Conservation (phyloP, 306 rosid species). For the Vachellia collinsii region DNA sequence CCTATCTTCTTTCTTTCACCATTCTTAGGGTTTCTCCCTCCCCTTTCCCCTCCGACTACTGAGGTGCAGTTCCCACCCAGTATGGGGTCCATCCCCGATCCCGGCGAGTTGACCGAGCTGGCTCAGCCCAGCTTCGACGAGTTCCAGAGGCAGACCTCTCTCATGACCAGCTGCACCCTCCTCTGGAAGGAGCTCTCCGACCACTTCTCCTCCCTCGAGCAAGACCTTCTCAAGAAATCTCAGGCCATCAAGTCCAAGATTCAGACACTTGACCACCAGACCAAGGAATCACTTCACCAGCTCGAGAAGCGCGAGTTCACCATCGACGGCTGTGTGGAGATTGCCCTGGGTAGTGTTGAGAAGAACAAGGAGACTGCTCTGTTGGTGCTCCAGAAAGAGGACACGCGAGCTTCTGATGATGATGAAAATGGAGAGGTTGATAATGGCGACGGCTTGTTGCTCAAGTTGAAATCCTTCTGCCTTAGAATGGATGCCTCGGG, state of each 20-base stretch:
- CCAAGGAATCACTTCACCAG: constrained; percentile 63
- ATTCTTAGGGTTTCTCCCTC: constrained; percentile 44
- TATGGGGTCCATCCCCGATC: constrained; percentile 99
- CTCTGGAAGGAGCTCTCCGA: constrained; percentile 98
- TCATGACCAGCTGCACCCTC: constrained; percentile 93
- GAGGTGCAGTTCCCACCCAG: constrained; percentile 22
- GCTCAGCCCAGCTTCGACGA: constrained; percentile 85
- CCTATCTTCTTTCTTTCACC: constrained; percentile 6
- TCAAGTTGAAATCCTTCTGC: constrained; percentile 66
- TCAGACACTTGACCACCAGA: constrained; percentile 58
- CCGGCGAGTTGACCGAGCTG: constrained; percentile 90
- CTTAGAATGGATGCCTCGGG: constrained; percentile 73
- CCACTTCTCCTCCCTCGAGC: constrained; percentile 81
- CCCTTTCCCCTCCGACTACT: constrained; percentile 26
- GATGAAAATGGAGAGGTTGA: constrained; percentile 84
- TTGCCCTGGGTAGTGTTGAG: constrained; percentile 74
- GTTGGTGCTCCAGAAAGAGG: constrained; percentile 37
- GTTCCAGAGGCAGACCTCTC: constrained; percentile 91
- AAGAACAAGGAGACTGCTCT: constrained; percentile 62
- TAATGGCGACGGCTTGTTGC: constrained; percentile 64
- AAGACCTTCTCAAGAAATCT: constrained; percentile 72
- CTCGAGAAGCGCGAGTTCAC: constrained; percentile 83
- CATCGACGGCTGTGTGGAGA: constrained; percentile 67
- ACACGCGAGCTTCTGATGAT: constrained; percentile 33
- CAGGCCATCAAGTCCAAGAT: constrained; percentile 72